Percentiles rank a stretch among this genome's conserved stretches.
These are phyloP conservation scores for Pleurotus tuoliensis DNA, from an alignment of 768 basidiomycete genomes.

Conservation along the genomic window DNA sequence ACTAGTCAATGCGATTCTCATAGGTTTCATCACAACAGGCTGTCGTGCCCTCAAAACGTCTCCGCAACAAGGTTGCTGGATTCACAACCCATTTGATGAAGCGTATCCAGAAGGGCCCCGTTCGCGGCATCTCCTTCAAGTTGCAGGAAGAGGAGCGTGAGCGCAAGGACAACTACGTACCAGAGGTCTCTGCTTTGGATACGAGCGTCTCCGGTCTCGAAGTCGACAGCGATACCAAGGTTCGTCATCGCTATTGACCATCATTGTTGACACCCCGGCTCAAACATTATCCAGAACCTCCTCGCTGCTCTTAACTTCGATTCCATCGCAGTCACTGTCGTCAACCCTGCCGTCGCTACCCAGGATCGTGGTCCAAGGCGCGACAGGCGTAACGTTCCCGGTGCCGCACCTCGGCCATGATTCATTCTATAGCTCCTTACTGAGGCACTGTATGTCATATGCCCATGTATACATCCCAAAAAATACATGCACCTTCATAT, in stretches of 20 bases:
- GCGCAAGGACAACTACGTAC: constrained; percentile 98
- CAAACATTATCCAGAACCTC: constrained; percentile 57
- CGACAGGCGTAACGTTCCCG: constrained; percentile 78
- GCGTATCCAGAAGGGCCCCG: constrained; percentile 97
- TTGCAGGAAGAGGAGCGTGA: constrained; percentile 99
- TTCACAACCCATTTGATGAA: constrained; percentile 99
- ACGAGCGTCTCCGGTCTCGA: constrained; percentile 69
- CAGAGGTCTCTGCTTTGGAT: constrained; percentile 96
- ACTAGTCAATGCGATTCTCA: constrained; percentile 1
- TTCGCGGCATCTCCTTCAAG: constrained; percentile 99
- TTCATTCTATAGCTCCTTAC: neutral
- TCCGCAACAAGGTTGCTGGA: constrained; percentile 99
- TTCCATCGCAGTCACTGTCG: constrained; percentile 73
- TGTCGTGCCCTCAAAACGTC: constrained; percentile 94
- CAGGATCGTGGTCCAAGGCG: constrained; percentile 72
- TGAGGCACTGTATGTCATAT: neutral
- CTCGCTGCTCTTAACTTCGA: constrained; percentile 94
- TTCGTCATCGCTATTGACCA: constrained; percentile 30
- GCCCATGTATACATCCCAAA: neutral
- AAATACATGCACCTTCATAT: neutral
- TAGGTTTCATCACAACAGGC: constrained; percentile 47
- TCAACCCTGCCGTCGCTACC: constrained; percentile 55
- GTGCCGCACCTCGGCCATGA: constrained; percentile 53
- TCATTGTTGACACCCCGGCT: neutral
- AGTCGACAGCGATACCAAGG: constrained; percentile 93